phyloP scores from a whole-genome alignment of 768 basidiomycete species.

The Mycena vulgaris region DNA sequence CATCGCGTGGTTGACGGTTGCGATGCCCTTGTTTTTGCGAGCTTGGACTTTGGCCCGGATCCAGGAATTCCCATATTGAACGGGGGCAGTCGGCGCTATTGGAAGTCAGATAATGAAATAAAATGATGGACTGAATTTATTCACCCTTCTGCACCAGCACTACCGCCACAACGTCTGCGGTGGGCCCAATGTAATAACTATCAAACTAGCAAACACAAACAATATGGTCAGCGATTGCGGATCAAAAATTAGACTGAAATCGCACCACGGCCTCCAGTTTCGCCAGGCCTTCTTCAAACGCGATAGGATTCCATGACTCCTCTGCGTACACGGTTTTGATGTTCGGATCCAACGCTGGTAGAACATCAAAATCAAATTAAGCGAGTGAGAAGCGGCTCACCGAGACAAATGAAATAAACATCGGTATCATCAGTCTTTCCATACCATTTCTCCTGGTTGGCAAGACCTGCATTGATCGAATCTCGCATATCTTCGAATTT shows the following conservation, averaged over 20 bases:
- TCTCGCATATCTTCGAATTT: conserved; percentile 38
- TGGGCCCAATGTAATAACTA: neutral
- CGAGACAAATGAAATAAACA: conserved; percentile 44
- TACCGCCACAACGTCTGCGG: neutral
- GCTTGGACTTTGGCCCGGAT: neutral
- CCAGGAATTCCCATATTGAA: conserved; percentile 9
- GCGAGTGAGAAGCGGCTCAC: conserved; percentile 32
- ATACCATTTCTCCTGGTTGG: conserved; percentile 48
- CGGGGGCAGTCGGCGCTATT: neutral
- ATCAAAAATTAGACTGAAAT: neutral
- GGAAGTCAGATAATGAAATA: neutral
- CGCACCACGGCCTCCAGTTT: neutral
- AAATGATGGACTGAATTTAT: neutral
- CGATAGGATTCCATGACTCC: neutral
- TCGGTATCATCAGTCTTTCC: too few species aligned
- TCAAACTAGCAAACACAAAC: neutral
- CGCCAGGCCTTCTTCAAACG: neutral
- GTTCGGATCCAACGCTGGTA: conserved; percentile 7
- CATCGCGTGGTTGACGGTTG: neutral
- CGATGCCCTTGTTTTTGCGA: conserved; percentile 2
- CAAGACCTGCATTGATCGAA: conserved; percentile 43
- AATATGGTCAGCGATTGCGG: neutral
- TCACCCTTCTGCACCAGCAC: neutral
- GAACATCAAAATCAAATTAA: neutral
- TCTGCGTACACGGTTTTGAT: conserved; percentile 7